A percentile compares a stretch with the other conserved stretches of the same genome.
Conservation (phyloP, 2,329 filamentous ascomycete genomes). For the Botrytis tulipae region DNA sequence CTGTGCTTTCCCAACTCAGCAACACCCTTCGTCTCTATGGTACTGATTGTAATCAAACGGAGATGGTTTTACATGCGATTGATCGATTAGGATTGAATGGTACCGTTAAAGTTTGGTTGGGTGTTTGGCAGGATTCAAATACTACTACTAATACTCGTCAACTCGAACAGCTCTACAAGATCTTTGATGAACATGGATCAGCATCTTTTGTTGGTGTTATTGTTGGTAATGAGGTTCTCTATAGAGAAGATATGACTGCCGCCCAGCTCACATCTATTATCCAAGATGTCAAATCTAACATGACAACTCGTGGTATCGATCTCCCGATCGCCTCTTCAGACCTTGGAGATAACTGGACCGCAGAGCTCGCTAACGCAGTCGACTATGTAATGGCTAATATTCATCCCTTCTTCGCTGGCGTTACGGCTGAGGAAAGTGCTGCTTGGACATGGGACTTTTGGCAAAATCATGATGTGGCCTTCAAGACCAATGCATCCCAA, state of each 20-base stretch:
- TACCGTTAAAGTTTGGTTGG: conserved; percentile 84
- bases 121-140: conserved; percentile 88
- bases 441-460: conserved; percentile 84
- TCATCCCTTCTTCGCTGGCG: conserved; percentile 91
- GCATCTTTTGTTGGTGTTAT: conserved; percentile 79
- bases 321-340: conserved; percentile 85
- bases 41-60: conserved; percentile 95
- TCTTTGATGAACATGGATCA: conserved; percentile 67
- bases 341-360: conserved; percentile 82
- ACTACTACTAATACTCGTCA: conserved; percentile 80
- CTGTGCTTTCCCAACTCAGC: conserved; percentile 85
- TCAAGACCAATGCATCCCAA: conserved; percentile 59
- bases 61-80: conserved; percentile 87
- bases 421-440: conserved; percentile 64
- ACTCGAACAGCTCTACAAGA: conserved; percentile 77
- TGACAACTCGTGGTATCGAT: conserved; percentile 61
- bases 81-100: conserved; percentile 67
- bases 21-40: conserved; percentile 87
- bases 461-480: conserved; percentile 62
- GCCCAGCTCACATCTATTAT: conserved; percentile 64
- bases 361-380: conserved; percentile 63
- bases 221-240: conserved; percentile 75
- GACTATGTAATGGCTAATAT: conserved; percentile 96
- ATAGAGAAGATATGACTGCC: conserved; percentile 72
- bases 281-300: conserved; percentile 65